Percentiles rank a stretch among this genome's conserved stretches.
Evolutionary conservation across 2,329 filamentous ascomycete species (phyloP).

Genomic region (Epichloe gansuensis): DNA sequence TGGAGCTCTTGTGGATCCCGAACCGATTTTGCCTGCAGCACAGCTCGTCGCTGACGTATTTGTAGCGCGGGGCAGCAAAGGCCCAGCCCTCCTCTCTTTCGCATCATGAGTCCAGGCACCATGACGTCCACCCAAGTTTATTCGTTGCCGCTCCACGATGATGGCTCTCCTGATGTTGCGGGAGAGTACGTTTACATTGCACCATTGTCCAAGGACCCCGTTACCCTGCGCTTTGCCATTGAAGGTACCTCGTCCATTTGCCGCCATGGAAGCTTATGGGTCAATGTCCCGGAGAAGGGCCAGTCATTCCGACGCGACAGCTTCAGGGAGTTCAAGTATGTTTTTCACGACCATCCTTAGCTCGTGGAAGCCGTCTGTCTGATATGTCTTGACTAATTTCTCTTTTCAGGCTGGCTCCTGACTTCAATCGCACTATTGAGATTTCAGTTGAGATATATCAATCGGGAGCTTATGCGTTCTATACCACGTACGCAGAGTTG

Average conservation of each 20-base stretch:
- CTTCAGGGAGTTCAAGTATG: conserved; percentile 85
- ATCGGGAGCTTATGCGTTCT: conserved; percentile 86
- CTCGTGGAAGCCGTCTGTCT: neutral
- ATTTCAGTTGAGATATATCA: conserved; percentile 77
- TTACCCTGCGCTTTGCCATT: conserved; percentile 78
- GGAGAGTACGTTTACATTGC: conserved; percentile 89
- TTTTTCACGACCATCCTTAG: conserved; percentile 4
- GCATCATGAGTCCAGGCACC: conserved; percentile 45
- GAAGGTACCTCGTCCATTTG: conserved; percentile 95
- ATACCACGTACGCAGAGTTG: conserved; percentile 81
- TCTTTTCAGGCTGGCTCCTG: conserved; percentile 58
- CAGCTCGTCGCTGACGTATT: conserved; percentile 3
- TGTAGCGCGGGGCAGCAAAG: conserved; percentile 9
- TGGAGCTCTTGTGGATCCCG: conserved; percentile 4
- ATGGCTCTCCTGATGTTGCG: conserved; percentile 80
- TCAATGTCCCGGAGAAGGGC: conserved; percentile 78
- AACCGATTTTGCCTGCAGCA: neutral
- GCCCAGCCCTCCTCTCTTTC: conserved; percentile 16
- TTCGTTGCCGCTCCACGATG: conserved; percentile 79
- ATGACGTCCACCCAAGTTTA: conserved; percentile 66
- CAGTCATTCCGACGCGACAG: conserved; percentile 62
- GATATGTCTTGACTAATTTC: neutral
- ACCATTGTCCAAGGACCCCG: conserved; percentile 57
- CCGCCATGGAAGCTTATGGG: conserved; percentile 86
- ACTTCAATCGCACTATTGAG: conserved; percentile 85